Evolutionary conservation across 305 asterid species (phyloP).

Genomic region (Galium porrigens): DNA sequence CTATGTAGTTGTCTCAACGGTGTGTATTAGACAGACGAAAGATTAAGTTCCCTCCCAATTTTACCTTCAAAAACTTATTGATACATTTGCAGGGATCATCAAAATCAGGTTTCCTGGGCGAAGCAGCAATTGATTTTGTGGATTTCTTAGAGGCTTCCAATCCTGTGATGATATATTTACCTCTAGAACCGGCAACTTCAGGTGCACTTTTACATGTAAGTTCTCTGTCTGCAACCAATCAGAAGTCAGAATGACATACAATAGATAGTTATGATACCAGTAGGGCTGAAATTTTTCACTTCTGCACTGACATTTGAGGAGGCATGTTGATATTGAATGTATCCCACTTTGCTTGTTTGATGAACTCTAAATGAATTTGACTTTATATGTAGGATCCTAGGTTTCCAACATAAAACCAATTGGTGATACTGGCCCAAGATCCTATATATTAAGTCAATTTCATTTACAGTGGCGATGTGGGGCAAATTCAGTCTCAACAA

Average conservation of each 20-base stretch:
- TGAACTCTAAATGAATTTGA: background rate
- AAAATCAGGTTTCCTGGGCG: constrained; percentile 80
- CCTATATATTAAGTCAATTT: background rate
- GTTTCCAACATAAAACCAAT: background rate
- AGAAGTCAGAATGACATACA: background rate
- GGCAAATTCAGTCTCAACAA: background rate
- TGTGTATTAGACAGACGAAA: constrained; percentile 21
- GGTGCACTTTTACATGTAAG: constrained; percentile 73
- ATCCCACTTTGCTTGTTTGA: background rate
- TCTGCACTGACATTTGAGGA: background rate
- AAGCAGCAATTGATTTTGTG: constrained; percentile 71
- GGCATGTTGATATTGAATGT: background rate
- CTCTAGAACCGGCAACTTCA: constrained; percentile 62
- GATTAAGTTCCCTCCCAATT: background rate
- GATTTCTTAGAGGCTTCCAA: constrained; percentile 55
- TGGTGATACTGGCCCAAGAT: background rate
- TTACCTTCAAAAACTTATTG: constrained; percentile 5
- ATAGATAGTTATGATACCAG: background rate
- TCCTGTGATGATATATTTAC: constrained; percentile 51
- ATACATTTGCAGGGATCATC: constrained; percentile 62
- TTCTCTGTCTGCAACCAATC: constrained; percentile 16
- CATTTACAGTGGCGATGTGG: background rate
- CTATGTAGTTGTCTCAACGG: constrained; percentile 60
- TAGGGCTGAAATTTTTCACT: background rate
- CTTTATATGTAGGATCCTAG: background rate